Percentiles rank a stretch among this genome's conserved stretches.
Conservation (phyloP, 164 flowering plant species). For the Euptelea pleiosperma region DNA sequence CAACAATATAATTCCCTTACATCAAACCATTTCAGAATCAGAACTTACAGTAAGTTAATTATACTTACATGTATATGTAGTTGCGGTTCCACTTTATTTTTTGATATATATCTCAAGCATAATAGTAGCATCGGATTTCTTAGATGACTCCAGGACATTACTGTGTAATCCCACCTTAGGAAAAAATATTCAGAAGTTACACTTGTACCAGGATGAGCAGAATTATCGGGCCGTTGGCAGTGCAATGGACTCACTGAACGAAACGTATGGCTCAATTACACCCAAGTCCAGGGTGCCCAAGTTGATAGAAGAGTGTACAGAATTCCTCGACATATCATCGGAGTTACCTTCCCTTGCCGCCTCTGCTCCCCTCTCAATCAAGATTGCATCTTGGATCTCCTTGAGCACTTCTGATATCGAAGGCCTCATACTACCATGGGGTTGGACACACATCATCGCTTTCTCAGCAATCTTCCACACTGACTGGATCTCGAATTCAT, state of each 20-base stretch:
- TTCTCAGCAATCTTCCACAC: slow-evolving; percentile 97
- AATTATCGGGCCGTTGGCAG: slow-evolving; percentile 50
- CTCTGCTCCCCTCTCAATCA: slow-evolving; percentile 56
- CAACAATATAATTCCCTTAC: too few relatives aligned
- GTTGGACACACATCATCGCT: slow-evolving; percentile 81
- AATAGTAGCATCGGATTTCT: too few relatives aligned
- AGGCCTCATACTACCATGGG: slow-evolving; percentile 85
- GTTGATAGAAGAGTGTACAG: slow-evolving; percentile 55
- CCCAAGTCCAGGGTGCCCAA: slow-evolving; percentile 45
- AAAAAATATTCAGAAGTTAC: too few relatives aligned
- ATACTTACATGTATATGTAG: too few relatives aligned
- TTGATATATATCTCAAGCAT: too few relatives aligned
- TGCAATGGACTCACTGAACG: slow-evolving; percentile 53
- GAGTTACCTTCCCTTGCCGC: slow-evolving; percentile 50
- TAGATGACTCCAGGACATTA: too few relatives aligned
- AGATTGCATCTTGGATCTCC: slow-evolving; percentile 86
- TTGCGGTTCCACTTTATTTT: too few relatives aligned
- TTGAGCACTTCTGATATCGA: slow-evolving; percentile 87
- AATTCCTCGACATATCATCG: slow-evolving; percentile 50
- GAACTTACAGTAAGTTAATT: too few relatives aligned
- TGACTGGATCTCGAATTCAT: slow-evolving; percentile 78
- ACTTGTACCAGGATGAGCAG: too few relatives aligned
- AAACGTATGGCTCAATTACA: slow-evolving; percentile 40
- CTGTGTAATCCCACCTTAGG: too few relatives aligned
- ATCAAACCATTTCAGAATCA: too few relatives aligned